These are phyloP conservation scores for Candida railenensis DNA, from an alignment of 805 yeast species.

Conservation along the genomic window DNA sequence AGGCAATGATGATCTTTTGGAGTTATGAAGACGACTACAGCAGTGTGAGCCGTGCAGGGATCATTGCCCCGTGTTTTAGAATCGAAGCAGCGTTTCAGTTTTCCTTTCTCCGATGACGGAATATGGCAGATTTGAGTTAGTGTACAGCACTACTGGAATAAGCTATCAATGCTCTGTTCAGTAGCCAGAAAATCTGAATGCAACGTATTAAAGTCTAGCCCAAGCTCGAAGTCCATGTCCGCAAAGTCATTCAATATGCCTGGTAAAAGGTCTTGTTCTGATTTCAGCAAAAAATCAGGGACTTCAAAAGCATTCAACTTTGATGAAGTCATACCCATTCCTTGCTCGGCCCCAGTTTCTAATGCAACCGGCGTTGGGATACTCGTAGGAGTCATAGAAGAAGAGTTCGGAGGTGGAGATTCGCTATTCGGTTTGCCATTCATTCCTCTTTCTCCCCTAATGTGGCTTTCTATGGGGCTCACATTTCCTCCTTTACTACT, in stretches of 20 bases:
- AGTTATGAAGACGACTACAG: too few species aligned
- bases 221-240: constrained; percentile 3
- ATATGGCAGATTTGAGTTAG: too few species aligned
- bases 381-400: neutral
- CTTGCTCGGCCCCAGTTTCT: neutral
- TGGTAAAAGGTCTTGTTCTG: neutral
- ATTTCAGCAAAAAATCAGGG: neutral
- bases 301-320: neutral
- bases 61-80: too few species aligned
- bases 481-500: neutral
- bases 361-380: neutral
- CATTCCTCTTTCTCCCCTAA: neutral
- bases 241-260: constrained; percentile 1
- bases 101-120: too few species aligned
- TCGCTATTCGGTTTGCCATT: neutral
- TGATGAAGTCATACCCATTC: neutral
- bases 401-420: neutral
- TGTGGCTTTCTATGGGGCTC: constrained; percentile 1
- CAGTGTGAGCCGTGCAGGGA: too few species aligned
- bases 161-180: neutral
- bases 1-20: too few species aligned
- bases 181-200: neutral
- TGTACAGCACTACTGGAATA: neutral
- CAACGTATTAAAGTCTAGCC: neutral
- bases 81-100: neutral